Evolutionary conservation across 129 eudicot genomes (phyloP).

Genomic region (sunflower (Helianthus annuus)): DNA sequence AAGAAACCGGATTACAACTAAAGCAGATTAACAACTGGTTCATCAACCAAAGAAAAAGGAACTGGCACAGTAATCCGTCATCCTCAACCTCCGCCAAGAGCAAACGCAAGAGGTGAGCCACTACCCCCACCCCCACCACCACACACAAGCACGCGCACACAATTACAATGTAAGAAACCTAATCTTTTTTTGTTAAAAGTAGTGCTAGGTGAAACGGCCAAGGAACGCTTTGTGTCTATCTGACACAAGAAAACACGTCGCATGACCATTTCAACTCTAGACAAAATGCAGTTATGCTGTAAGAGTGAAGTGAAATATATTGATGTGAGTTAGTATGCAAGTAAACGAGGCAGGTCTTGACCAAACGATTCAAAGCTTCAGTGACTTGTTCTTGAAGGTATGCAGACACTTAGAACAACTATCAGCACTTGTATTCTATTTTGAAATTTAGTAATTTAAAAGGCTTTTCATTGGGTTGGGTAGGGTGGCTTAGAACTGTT

Average conservation of each 20-base stretch:
- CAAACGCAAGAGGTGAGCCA: constrained; percentile 82
- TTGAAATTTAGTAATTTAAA: constrained; percentile 15
- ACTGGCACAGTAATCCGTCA: constrained; percentile 91
- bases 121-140: not conserved
- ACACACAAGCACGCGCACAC: not conserved
- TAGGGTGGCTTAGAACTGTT: constrained; percentile 1
- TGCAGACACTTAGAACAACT: constrained; percentile 16
- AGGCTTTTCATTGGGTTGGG: not conserved
- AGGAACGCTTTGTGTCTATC: constrained; percentile 25
- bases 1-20: constrained; percentile 88
- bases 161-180: not conserved
- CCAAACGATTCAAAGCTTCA: constrained; percentile 1
- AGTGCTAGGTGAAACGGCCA: constrained; percentile 66
- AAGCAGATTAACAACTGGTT: constrained; percentile 95
- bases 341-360: constrained; percentile 19
- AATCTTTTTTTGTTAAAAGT: constrained; percentile 36
- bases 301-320: constrained; percentile 15
- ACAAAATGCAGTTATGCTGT: constrained; percentile 22
- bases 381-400: constrained; percentile 23
- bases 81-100: constrained; percentile 65
- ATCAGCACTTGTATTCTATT: constrained; percentile 17
- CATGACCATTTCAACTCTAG: constrained; percentile 9
- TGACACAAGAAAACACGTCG: constrained; percentile 12
- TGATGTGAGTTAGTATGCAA: constrained; percentile 21
- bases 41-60: constrained; percentile 90